Conservation (phyloP, 345 rosid species). For the Salix udensis region DNA sequence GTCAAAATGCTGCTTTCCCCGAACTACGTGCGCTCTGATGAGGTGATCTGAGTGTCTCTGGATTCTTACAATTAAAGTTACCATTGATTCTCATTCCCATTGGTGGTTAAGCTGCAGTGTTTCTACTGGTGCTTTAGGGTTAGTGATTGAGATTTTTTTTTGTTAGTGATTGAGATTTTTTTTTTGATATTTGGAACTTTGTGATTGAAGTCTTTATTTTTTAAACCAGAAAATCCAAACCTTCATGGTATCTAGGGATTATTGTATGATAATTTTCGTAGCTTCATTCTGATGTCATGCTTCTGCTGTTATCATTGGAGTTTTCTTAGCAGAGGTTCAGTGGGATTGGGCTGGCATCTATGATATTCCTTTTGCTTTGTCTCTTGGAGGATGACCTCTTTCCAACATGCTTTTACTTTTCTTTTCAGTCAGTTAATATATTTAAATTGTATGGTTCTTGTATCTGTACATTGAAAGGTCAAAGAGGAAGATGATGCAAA, state of each 20-base stretch:
- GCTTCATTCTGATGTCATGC: neutral
- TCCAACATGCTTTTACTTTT: neutral
- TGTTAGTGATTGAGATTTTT: neutral
- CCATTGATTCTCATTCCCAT: neutral
- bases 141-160: neutral
- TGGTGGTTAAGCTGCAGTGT: neutral
- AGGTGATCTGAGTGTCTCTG: neutral
- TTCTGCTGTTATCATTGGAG: neutral
- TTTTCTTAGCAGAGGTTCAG: neutral
- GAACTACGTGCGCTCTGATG: neutral
- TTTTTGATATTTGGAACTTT: neutral
- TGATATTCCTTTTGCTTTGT: neutral
- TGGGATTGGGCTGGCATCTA: neutral
- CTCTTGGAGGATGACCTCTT: neutral
- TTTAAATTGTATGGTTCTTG: slow-evolving; percentile 2
- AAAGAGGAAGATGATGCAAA: slow-evolving; percentile 95
- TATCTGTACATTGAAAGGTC: slow-evolving; percentile 48
- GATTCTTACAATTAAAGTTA: neutral
- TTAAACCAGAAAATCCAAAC: neutral
- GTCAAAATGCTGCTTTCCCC: neutral
- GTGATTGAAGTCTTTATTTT: neutral
- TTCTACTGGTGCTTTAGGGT: neutral
- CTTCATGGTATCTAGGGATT: neutral
- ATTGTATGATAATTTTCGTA: neutral
- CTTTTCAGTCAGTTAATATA: neutral